phyloP scores from a whole-genome alignment of 2,329 filamentous ascomycete genomes.

The Colletotrichum endophyticum region DNA sequence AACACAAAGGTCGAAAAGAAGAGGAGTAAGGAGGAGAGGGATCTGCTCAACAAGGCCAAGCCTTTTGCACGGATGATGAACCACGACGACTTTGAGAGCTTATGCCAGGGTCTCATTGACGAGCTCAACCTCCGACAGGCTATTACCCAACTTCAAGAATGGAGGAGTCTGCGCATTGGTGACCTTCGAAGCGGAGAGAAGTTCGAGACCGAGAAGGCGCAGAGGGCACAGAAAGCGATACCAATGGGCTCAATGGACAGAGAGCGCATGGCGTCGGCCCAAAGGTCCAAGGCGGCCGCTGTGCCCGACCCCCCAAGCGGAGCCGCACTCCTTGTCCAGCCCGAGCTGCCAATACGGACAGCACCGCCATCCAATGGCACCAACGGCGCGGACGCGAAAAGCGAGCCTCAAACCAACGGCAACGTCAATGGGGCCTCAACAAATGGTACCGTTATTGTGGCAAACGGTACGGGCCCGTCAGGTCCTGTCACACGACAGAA shows the following conservation, averaged over 20 bases:
- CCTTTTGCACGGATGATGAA: conserved; percentile 98
- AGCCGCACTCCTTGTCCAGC: conserved; percentile 77
- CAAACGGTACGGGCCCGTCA: conserved; percentile 38
- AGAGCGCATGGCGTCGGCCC: conserved; percentile 73
- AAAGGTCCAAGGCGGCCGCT: conserved; percentile 70
- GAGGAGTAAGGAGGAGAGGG: conserved; percentile 91
- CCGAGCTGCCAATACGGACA: conserved; percentile 73
- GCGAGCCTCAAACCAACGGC: conserved; percentile 60
- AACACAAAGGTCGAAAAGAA: conserved; percentile 92
- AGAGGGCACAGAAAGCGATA: conserved; percentile 70
- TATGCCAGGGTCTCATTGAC: conserved; percentile 85
- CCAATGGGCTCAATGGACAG: conserved; percentile 86
- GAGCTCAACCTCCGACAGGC: conserved; percentile 91
- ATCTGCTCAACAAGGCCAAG: conserved; percentile 90
- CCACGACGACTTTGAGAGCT: conserved; percentile 83
- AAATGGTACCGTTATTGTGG: conserved; percentile 39
- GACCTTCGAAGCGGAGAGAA: conserved; percentile 88
- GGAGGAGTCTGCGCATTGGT: conserved; percentile 83
- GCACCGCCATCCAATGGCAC: conserved; percentile 35
- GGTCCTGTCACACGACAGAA: conserved; percentile 50
- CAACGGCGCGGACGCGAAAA: conserved; percentile 50
- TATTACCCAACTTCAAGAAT: conserved; percentile 90
- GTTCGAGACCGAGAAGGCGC: conserved; percentile 87
- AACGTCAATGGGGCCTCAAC: conserved; percentile 51
- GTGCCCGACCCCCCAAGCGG: conserved; percentile 73